Conservation (phyloP, 2,329 filamentous ascomycete species). For the Nannizzia gypsea region DNA sequence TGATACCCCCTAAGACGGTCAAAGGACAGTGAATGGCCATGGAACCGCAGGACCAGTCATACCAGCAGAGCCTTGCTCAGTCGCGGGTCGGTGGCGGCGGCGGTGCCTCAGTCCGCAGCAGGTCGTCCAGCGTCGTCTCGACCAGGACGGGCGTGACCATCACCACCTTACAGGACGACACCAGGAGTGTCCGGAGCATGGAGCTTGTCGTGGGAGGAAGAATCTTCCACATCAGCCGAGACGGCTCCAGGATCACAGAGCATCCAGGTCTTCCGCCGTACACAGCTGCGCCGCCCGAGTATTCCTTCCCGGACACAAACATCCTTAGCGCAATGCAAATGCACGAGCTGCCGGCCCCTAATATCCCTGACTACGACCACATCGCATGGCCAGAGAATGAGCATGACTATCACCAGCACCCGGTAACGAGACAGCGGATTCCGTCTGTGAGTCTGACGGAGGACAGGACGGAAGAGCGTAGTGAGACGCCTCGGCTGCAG, state of each 20-base stretch:
- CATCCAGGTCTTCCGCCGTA: constrained; percentile 15
- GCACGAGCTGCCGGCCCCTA: background rate
- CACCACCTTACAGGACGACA: constrained; percentile 18
- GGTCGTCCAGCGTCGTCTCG: constrained; percentile 23
- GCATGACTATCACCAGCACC: background rate
- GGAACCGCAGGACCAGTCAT: background rate
- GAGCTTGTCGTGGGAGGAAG: constrained; percentile 21
- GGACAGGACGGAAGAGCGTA: background rate
- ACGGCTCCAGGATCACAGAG: constrained; percentile 20
- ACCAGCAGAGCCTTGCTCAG: background rate
- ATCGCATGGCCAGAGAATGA: background rate
- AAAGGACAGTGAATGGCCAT: background rate
- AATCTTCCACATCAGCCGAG: constrained; percentile 23
- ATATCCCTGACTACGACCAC: background rate
- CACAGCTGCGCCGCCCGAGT: constrained; percentile 9
- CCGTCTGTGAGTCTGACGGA: background rate
- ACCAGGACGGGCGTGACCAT: constrained; percentile 22
- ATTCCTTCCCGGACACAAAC: background rate
- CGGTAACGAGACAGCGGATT: background rate
- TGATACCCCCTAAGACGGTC: too few species aligned
- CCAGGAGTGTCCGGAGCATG: constrained; percentile 19
- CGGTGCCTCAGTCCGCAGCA: constrained; percentile 12
- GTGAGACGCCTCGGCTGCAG: background rate
- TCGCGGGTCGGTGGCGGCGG: background rate
- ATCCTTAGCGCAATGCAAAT: background rate